phyloP scores from a whole-genome alignment of 2,329 filamentous ascomycete genomes.

The Akanthomyces dipterigenus region DNA sequence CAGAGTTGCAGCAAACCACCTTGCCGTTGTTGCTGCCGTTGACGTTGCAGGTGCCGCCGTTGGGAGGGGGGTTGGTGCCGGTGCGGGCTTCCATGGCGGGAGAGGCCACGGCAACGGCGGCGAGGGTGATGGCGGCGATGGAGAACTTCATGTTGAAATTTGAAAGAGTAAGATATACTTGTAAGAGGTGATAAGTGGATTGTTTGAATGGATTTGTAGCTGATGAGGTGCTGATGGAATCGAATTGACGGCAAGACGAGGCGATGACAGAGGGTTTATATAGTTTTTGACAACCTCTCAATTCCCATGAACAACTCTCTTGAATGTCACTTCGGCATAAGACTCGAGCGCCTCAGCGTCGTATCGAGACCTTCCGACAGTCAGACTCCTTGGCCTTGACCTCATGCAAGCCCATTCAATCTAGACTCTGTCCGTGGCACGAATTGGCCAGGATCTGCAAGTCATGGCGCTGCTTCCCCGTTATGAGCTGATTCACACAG shows the following conservation, averaged over 20 bases:
- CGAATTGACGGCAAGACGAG: background rate
- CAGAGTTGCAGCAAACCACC: constrained; percentile 3
- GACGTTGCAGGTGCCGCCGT: background rate
- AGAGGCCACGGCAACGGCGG: background rate
- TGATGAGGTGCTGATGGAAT: background rate
- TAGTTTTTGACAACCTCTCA: too few species aligned
- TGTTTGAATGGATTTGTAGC: background rate
- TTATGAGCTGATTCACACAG: background rate
- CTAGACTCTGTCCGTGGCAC: too few species aligned
- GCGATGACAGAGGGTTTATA: background rate
- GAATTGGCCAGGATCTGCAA: background rate
- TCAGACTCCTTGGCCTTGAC: background rate
- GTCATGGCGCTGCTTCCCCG: background rate
- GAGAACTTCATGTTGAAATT: constrained; percentile 7
- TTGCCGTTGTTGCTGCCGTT: background rate
- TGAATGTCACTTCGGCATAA: background rate
- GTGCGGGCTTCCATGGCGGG: background rate
- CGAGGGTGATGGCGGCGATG: background rate
- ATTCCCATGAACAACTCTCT: too few species aligned
- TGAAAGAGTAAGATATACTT: background rate
- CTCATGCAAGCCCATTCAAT: background rate
- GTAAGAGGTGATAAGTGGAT: background rate
- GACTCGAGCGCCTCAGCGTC: background rate
- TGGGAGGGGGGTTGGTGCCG: background rate
- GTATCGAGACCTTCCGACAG: background rate